Percentiles rank a stretch among this genome's conserved stretches.
phyloP scores from a whole-genome alignment of 129 eudicot genomes.

The Smallanthus sonchifolius region DNA sequence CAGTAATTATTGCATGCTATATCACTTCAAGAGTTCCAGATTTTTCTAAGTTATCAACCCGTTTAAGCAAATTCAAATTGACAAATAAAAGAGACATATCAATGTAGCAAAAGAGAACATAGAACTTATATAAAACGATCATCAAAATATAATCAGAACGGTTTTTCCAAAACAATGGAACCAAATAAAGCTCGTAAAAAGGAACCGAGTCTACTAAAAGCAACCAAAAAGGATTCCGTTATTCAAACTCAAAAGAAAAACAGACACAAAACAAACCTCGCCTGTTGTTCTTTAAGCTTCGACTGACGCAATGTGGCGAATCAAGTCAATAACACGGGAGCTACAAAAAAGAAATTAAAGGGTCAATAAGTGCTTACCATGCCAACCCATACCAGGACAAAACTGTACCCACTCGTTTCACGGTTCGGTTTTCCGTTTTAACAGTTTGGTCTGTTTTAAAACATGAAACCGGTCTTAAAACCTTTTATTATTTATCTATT shows the following conservation, averaged over 20 bases:
- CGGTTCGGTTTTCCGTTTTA: too few species aligned
- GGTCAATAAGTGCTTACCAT: neutral
- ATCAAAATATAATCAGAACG: neutral
- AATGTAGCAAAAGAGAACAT: neutral
- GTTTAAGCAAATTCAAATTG: neutral
- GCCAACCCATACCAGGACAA: neutral
- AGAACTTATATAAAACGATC: neutral
- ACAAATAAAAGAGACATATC: neutral
- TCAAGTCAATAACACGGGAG: slow-evolving; percentile 77
- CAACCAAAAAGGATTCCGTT: slow-evolving; percentile 25
- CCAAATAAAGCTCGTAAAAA: neutral
- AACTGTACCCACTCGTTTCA: neutral
- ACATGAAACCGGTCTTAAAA: too few species aligned
- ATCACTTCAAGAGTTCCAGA: too few species aligned
- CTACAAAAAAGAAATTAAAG: slow-evolving; percentile 33
- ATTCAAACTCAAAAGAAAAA: slow-evolving; percentile 26
- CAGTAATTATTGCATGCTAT: too few species aligned
- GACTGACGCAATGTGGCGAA: slow-evolving; percentile 70
- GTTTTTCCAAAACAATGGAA: slow-evolving; percentile 3
- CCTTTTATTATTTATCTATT: too few species aligned
- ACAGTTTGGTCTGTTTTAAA: too few species aligned
- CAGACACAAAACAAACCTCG: neutral
- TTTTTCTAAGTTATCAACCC: neutral
- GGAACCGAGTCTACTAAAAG: neutral
- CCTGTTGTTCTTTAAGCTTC: slow-evolving; percentile 21